Conservation (phyloP, 768 basidiomycete species). For the Dictyophora rubrovolvata region DNA sequence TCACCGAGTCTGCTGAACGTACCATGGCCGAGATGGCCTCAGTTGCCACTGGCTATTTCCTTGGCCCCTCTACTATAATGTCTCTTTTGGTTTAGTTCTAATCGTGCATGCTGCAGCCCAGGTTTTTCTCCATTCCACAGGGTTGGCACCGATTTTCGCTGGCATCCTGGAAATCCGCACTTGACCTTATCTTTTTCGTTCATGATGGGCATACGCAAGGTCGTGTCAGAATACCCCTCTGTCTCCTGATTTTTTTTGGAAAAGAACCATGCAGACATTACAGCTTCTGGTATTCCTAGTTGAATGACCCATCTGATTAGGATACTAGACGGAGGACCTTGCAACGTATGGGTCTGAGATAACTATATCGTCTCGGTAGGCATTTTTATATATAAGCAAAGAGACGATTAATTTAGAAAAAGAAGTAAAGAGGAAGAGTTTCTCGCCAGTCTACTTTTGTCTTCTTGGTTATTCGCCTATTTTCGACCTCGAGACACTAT, state of each 20-base stretch:
- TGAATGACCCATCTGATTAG: not conserved
- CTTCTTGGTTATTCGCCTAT: not conserved
- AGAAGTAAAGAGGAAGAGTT: not conserved
- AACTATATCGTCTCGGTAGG: not conserved
- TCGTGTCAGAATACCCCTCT: not conserved
- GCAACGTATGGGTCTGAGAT: not conserved
- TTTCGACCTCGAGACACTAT: not conserved
- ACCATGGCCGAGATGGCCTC: too few relatives aligned
- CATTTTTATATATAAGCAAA: not conserved
- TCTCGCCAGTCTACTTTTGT: not conserved
- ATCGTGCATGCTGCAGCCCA: too few relatives aligned
- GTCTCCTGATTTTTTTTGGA: not conserved
- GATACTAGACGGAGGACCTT: not conserved
- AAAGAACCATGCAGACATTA: not conserved
- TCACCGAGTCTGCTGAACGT: too few relatives aligned
- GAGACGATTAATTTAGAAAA: not conserved
- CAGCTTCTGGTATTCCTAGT: not conserved
- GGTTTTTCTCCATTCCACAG: too few relatives aligned
- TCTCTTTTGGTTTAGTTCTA: too few relatives aligned
- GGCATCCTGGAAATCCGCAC: not conserved
- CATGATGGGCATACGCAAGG: not conserved
- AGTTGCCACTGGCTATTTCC: too few relatives aligned
- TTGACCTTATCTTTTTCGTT: not conserved
- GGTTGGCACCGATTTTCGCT: too few relatives aligned
- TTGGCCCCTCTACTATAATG: too few relatives aligned